Conservation (phyloP, 2,329 filamentous ascomycete species). For the Aureobasidium sp. region DNA sequence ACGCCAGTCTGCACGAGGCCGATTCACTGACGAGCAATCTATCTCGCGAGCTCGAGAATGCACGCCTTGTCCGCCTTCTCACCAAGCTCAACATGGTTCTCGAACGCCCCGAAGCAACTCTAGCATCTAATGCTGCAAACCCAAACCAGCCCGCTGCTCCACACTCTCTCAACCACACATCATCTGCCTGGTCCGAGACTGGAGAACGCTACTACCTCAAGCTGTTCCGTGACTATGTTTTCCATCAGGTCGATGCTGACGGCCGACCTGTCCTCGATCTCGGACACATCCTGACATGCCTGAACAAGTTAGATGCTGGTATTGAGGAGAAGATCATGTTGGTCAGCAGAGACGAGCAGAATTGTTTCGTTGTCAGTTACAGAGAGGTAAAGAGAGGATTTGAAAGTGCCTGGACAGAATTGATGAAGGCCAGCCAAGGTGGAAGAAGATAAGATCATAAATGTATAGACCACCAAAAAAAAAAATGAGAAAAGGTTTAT, state of each 20-base stretch:
- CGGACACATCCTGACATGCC: constrained; percentile 74
- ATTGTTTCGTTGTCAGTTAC: constrained; percentile 79
- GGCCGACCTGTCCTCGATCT: constrained; percentile 79
- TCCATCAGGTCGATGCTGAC: constrained; percentile 85
- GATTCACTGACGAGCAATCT: constrained; percentile 69
- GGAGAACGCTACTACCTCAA: constrained; percentile 90
- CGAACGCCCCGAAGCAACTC: constrained; percentile 64
- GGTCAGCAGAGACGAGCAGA: constrained; percentile 85
- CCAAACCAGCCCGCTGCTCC: constrained; percentile 24
- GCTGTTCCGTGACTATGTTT: constrained; percentile 93
- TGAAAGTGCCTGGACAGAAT: constrained; percentile 54
- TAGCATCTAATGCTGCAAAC: constrained; percentile 47
- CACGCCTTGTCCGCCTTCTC: constrained; percentile 68
- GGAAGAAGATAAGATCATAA: constrained; percentile 14
- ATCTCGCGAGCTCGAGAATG: constrained; percentile 80
- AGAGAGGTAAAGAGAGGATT: constrained; percentile 70
- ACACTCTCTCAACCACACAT: constrained; percentile 27
- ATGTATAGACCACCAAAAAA: not conserved
- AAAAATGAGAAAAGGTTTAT: constrained; percentile 10
- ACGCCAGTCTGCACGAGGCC: constrained; percentile 69
- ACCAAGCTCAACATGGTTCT: constrained; percentile 84
- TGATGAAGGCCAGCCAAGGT: constrained; percentile 36
- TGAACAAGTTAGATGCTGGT: constrained; percentile 91
- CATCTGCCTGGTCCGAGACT: constrained; percentile 70
- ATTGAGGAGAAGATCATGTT: constrained; percentile 79